phyloP scores from a whole-genome alignment of 2,329 filamentous ascomycete genomes.

The Microsporum canis region DNA sequence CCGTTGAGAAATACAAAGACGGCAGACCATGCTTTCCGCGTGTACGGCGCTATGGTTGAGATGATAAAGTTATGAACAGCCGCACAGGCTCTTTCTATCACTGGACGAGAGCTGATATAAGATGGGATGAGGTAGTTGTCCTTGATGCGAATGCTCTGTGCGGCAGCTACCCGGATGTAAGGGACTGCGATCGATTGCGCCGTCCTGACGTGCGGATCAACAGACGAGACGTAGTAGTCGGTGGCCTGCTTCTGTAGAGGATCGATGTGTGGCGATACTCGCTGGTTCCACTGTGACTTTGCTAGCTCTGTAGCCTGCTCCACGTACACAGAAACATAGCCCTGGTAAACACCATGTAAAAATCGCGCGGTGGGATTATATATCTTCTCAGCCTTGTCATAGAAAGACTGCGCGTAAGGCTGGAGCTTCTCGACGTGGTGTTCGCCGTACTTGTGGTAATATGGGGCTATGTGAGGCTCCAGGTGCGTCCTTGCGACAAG shows the following conservation, averaged over 20 bases:
- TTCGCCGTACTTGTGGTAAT: conserved; percentile 73
- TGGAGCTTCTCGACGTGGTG: conserved; percentile 66
- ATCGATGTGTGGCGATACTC: conserved; percentile 61
- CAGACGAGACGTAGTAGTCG: conserved; percentile 53
- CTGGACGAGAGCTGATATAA: conserved; percentile 63
- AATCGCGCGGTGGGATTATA: conserved; percentile 58
- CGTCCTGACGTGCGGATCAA: conserved; percentile 64
- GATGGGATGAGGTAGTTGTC: conserved; percentile 62
- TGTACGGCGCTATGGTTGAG: conserved; percentile 60
- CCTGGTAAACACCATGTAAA: conserved; percentile 48
- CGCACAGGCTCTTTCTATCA: conserved; percentile 57
- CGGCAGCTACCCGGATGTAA: conserved; percentile 57
- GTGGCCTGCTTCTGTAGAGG: conserved; percentile 41
- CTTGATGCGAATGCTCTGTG: conserved; percentile 56
- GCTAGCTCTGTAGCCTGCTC: conserved; percentile 54
- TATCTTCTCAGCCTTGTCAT: conserved; percentile 39
- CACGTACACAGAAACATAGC: conserved; percentile 64
- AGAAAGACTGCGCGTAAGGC: conserved; percentile 56
- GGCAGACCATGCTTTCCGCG: conserved; percentile 58
- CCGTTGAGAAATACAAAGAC: conserved; percentile 60
- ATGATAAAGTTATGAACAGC: conserved; percentile 55
- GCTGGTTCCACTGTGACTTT: conserved; percentile 39
- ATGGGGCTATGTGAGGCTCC: conserved; percentile 66
- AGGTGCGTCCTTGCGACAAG: conserved; percentile 53
- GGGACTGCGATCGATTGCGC: conserved; percentile 50